These are phyloP conservation scores for Glonium stellatum DNA, from an alignment of 495 filamentous ascomycete genomes.

Conservation along the genomic window DNA sequence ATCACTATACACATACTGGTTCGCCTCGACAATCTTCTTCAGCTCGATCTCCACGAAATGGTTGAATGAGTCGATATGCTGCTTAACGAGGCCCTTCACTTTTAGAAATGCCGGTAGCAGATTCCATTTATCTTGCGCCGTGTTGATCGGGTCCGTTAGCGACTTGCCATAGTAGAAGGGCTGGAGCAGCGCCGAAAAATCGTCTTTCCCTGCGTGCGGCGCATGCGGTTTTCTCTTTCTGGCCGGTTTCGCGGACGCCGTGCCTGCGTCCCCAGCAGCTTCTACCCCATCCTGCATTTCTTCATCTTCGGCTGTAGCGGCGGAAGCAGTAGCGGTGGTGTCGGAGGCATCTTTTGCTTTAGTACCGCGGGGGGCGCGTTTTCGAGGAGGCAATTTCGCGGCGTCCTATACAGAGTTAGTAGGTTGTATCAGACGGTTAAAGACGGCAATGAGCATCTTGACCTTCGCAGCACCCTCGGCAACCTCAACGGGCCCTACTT, in stretches of 20 bases:
- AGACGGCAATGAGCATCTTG: not conserved
- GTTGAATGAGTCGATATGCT: conserved; percentile 98
- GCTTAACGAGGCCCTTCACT: conserved; percentile 92
- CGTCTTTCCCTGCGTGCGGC: conserved; percentile 7
- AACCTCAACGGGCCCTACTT: conserved; percentile 19
- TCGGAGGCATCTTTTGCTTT: conserved; percentile 2
- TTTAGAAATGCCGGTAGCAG: conserved; percentile 92
- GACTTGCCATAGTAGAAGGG: conserved; percentile 95
- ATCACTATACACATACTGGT: conserved; percentile 77
- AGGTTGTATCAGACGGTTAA: not conserved
- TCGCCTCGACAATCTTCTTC: conserved; percentile 90
- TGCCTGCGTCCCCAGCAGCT: not conserved
- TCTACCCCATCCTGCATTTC: not conserved
- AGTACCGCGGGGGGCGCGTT: not conserved
- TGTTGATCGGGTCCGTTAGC: conserved; percentile 86
- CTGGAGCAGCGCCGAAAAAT: conserved; percentile 80
- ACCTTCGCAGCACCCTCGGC: conserved; percentile 18
- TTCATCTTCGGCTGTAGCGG: not conserved
- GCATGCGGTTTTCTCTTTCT: conserved; percentile 9
- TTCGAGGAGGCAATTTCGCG: conserved; percentile 4
- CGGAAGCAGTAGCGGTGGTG: not conserved
- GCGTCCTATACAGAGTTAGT: conserved; percentile 9
- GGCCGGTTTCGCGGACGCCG: not conserved
- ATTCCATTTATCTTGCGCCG: conserved; percentile 91
- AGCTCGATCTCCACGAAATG: conserved; percentile 92